These are phyloP conservation scores for Erythrobasidium hasegawianum DNA, from an alignment of 1,284 basidiomycete species.

Conservation along the genomic window DNA sequence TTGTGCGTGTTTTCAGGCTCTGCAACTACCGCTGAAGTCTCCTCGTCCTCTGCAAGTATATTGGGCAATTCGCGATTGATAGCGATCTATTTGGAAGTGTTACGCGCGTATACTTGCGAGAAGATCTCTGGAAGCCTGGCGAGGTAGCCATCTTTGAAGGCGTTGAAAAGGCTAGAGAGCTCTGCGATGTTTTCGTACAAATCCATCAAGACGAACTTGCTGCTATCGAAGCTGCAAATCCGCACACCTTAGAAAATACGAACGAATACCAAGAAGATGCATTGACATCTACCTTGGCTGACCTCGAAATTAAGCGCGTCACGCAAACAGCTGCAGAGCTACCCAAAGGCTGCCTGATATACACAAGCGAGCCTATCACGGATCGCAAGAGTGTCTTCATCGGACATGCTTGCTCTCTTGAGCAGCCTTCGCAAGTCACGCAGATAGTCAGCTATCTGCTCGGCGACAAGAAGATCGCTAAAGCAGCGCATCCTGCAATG, in stretches of 20 bases:
- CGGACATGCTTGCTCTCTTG: slow-evolving; percentile 45
- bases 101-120: slow-evolving; percentile 43
- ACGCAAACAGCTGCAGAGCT: slow-evolving; percentile 1
- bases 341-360: slow-evolving; percentile 18
- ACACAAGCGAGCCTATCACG: slow-evolving; percentile 42
- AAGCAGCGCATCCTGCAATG: slow-evolving; percentile 47
- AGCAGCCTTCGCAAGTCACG: slow-evolving; percentile 43
- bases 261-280: slow-evolving; percentile 14
- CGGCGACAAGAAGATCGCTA: slow-evolving; percentile 35
- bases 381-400: slow-evolving; percentile 50
- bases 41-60: slow-evolving; percentile 36
- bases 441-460: slow-evolving; percentile 20
- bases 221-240: slow-evolving; percentile 32
- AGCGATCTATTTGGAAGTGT: slow-evolving; percentile 45
- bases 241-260: slow-evolving; percentile 12
- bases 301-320: neutral
- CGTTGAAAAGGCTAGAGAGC: slow-evolving; percentile 47
- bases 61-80: slow-evolving; percentile 46
- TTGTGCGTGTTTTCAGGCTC: neutral
- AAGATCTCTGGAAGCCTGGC: slow-evolving; percentile 41
- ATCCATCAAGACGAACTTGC: slow-evolving; percentile 24
- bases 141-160: slow-evolving; percentile 48
- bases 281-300: neutral
- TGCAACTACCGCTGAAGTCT: neutral
- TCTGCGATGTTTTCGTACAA: slow-evolving; percentile 43